Base-by-base conservation (phyloP, 1,284 basidiomycete genomes). In the Meripilus lineatus region DNA sequence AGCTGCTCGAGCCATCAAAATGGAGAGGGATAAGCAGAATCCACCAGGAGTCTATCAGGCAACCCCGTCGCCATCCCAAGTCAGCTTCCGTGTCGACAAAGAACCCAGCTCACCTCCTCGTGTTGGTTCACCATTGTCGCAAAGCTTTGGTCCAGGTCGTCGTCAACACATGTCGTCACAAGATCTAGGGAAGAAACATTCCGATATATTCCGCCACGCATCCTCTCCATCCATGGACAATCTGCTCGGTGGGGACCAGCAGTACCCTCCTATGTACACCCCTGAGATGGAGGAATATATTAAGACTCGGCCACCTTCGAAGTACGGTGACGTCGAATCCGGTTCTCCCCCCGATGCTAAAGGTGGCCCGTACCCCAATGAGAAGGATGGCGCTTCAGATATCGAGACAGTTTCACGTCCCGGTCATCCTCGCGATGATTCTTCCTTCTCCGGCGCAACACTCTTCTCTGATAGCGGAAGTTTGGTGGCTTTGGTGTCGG, bases 391-490 rank as follows among this genome's bases (percentile, higher is more conserved):
- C n/a, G n/a, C n/a, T n/a, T n/a, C n/a, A n/a, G n/a, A n/a, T n/a
- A n/a, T n/a, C n/a, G 23, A 17, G 14, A 39, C 38, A 39, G 4
- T 18, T 14, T 26, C 14, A 26, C 38, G 24, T 7, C 38, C 38
- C 15, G 14, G 15, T 26, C 15, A 22, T 4, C n/a, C 20, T 11
- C 38, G 38, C 13, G 23, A 22, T 4, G 24, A n/a, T 8, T 41
- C 40, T 30, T n/a, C 33, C 15, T 11, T 32, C 7, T 44, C 42
- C 14, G 3, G 3, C 5, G 49, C 54, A 45, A 54, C 62, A 40
- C 32, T 41, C 33, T 53, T 51, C 40, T 62, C 66, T 22, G 62
- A 65, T 39, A 53, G 51, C 26, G 55, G 57, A 36, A 62, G 55
- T 46, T 48, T 58, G n/a, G 59, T 54, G 32, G 59, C 58, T 26